Percentiles rank a stretch among this genome's conserved stretches.
Evolutionary conservation across 1,284 basidiomycete species (phyloP).

Genomic region (Malassezia restricta): DNA sequence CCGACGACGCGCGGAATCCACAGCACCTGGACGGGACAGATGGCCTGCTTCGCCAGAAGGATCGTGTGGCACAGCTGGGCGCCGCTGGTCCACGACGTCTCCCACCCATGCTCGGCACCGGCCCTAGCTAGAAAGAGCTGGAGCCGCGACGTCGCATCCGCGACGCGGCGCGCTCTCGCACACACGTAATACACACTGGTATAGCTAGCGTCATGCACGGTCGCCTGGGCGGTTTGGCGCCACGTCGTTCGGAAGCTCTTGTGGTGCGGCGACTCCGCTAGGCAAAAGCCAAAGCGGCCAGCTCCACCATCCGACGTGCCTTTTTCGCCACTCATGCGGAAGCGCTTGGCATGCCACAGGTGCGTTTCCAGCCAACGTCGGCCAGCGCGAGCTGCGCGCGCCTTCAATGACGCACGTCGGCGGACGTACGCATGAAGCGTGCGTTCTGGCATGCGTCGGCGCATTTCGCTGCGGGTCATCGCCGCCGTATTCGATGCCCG

Average conservation of each 20-base stretch:
- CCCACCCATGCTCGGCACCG: slow-evolving; percentile 14
- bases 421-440: slow-evolving; percentile 21
- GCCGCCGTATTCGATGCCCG: slow-evolving; percentile 34
- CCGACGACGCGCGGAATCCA: slow-evolving; percentile 1
- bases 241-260: slow-evolving; percentile 34
- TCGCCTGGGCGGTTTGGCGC: slow-evolving; percentile 20
- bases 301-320: slow-evolving; percentile 19
- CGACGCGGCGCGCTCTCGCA: slow-evolving; percentile 2
- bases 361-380: slow-evolving; percentile 44
- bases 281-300: slow-evolving; percentile 28
- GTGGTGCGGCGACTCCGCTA: slow-evolving; percentile 37
- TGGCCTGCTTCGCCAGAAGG: background rate
- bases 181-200: slow-evolving; percentile 19
- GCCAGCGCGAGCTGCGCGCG: slow-evolving; percentile 21
- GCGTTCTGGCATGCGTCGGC: slow-evolving; percentile 24
- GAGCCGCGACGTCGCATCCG: slow-evolving; percentile 4
- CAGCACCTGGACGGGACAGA: slow-evolving; percentile 8
- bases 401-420: slow-evolving; percentile 19
- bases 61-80: slow-evolving; percentile 2
- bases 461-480: slow-evolving; percentile 21
- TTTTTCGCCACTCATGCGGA: slow-evolving; percentile 38
- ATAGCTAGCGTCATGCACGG: slow-evolving; percentile 39
- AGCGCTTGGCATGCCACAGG: slow-evolving; percentile 43
- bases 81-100: slow-evolving; percentile 4
- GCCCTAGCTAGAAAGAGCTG: slow-evolving; percentile 6